Conservation (phyloP, 2,329 filamentous ascomycete genomes). For the Nannizziopsis arthrosporioides region DNA sequence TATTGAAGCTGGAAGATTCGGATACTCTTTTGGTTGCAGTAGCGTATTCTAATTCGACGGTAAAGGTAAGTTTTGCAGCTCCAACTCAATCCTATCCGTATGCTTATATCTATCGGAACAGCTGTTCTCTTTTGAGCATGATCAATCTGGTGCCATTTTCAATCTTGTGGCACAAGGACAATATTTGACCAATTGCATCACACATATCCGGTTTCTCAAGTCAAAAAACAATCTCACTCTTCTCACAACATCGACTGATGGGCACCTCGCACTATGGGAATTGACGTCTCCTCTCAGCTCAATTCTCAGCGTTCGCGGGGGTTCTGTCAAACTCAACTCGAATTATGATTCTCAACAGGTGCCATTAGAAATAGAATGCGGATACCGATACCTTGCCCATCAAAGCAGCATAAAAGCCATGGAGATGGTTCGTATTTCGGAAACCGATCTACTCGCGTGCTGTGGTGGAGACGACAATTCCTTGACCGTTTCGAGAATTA, state of each 20-base stretch:
- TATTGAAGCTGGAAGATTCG: conserved; percentile 27
- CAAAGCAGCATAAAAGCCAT: conserved; percentile 66
- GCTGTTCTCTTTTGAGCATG: conserved; percentile 36
- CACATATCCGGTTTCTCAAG: conserved; percentile 41
- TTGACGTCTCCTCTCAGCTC: conserved; percentile 23
- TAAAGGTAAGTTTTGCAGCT: conserved; percentile 41
- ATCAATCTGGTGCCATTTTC: conserved; percentile 18
- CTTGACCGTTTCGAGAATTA: conserved; percentile 47
- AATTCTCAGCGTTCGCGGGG: conserved; percentile 20
- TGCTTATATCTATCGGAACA: conserved; percentile 21
- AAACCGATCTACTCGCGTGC: conserved; percentile 43
- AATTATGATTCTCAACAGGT: not conserved
- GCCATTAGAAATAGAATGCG: conserved; percentile 23
- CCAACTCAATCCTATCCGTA: conserved; percentile 1
- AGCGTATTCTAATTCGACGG: conserved; percentile 70
- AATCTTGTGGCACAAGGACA: conserved; percentile 41
- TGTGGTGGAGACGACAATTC: conserved; percentile 86
- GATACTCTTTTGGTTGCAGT: conserved; percentile 51
- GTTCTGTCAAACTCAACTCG: conserved; percentile 4
- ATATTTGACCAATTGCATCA: conserved; percentile 66
- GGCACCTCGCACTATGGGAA: conserved; percentile 55
- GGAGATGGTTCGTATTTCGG: conserved; percentile 23
- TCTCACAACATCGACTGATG: conserved; percentile 69
- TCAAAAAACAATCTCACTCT: conserved; percentile 33
- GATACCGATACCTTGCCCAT: conserved; percentile 46